Base-by-base conservation (phyloP, 371 early-diverging fungal species). In the Rhizopus sp. region DNA sequence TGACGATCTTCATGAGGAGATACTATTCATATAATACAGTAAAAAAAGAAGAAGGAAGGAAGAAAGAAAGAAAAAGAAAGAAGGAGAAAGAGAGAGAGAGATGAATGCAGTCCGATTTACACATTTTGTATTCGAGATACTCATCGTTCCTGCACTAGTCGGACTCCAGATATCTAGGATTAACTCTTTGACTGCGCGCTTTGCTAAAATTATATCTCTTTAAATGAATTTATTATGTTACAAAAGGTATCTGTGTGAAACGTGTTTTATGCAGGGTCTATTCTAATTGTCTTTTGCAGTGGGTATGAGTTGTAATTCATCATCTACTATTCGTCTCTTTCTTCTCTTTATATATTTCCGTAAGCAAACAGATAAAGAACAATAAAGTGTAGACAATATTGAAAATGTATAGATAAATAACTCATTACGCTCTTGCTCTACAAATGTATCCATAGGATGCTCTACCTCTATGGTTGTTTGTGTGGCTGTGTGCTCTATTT, bases 331-430 rank as follows among this genome's bases (percentile, higher is more conserved):
- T 37, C 46, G 38, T 31, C 45, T 48, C 10, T 42, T 34, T 42
- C 47, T 56, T 30, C 49, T 47, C 9, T 57, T 56, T 16, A 46
- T 33, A 23, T 54, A 15, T 23, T 62, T 65, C 16, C 63, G 64
- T 49, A 56, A 56, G 30, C 55, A 58, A 5, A 66, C 7, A 3
- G 74, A 63, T 59, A 77, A 51, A 0, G 56, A 16, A 29, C 69
- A 59, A 47, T 77, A 77, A 3, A 73, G 30, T 4, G 53, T 17
- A 12, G 73, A 48, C 3, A 71, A 39, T 7, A 60, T 16, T 4
- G 53, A 41, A 2, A 77, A 46, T 2, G 70, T 64, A 48, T 60
- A 67, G n/a, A 72, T 30, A 46, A 77, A 77, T 30, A 77, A 53
- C 3, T 58, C 53, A 49, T 68, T 66, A 10, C 50, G 38, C 23